Percentiles rank a stretch among this genome's conserved stretches.
These are phyloP conservation scores for Coemansia sp. DNA, from an alignment of 192 early-diverging fungal species.

Conservation along the genomic window DNA sequence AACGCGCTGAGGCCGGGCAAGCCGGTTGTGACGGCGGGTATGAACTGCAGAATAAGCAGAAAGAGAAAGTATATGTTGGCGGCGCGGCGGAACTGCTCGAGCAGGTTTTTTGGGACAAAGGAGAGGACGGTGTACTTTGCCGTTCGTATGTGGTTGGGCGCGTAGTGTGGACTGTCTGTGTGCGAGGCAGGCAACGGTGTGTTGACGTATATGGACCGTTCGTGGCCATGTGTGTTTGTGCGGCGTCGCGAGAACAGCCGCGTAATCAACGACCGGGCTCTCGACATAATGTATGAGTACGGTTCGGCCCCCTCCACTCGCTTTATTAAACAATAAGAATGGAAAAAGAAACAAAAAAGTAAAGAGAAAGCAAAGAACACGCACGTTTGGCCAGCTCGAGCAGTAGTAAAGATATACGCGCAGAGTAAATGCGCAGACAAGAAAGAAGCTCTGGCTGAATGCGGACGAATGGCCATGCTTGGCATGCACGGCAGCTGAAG, in stretches of 20 bases:
- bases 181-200: constrained; percentile 57
- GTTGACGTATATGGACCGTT: constrained; percentile 64
- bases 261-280: constrained; percentile 4
- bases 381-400: neutral
- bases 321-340: neutral
- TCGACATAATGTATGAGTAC: neutral
- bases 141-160: constrained; percentile 79
- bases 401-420: constrained; percentile 1
- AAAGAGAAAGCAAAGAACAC: neutral
- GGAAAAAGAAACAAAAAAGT: neutral
- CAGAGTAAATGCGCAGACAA: neutral
- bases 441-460: neutral
- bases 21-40: constrained; percentile 64
- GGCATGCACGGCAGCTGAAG: neutral
- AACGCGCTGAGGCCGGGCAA: constrained; percentile 74
- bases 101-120: constrained; percentile 93
- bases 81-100: constrained; percentile 93
- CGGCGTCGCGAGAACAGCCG: constrained; percentile 26
- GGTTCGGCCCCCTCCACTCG: neutral
- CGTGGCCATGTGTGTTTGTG: constrained; percentile 16
- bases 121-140: constrained; percentile 88
- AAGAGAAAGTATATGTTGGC: constrained; percentile 97
- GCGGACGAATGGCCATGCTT: neutral
- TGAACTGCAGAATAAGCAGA: constrained; percentile 81
- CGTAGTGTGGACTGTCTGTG: constrained; percentile 49